A percentile compares a stretch with the other conserved stretches of the same genome.
Evolutionary conservation across 208 protist species (phyloP).

Genomic region (Leptomonas pyrrhocoris): DNA sequence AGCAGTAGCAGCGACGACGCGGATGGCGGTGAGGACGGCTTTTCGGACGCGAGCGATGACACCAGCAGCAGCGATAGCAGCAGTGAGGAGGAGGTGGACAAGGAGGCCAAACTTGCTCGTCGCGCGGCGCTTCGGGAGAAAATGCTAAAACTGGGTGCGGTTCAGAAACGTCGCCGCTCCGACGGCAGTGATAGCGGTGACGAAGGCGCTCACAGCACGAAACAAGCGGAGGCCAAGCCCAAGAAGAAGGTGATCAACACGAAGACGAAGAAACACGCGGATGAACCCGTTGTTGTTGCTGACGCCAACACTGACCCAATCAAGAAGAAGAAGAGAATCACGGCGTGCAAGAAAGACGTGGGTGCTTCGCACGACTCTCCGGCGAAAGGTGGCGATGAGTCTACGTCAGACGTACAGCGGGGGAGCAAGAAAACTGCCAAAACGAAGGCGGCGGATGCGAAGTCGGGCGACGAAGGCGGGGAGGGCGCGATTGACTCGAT

Average conservation of each 20-base stretch:
- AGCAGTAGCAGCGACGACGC: neutral
- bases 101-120: conserved; percentile 5
- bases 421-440: neutral
- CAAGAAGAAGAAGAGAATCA: neutral
- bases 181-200: conserved; percentile 25
- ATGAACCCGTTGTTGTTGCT: too few relatives aligned
- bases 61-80: neutral
- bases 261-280: neutral
- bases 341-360: neutral
- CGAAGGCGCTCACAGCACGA: neutral
- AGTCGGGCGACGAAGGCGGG: neutral
- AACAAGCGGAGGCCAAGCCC: too few relatives aligned
- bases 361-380: neutral
- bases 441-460: neutral
- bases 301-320: too few relatives aligned
- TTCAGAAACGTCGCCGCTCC: conserved; percentile 2
- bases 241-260: conserved; percentile 3
- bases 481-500: conserved; percentile 31
- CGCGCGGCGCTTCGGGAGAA: conserved; percentile 15
- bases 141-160: conserved; percentile 13
- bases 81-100: conserved; percentile 10
- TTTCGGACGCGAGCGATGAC: neutral
- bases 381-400: too few relatives aligned
- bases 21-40: neutral
- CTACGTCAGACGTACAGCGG: neutral